Conservation (phyloP, 192 early-diverging fungal species). For the Umbelopsis sp. region DNA sequence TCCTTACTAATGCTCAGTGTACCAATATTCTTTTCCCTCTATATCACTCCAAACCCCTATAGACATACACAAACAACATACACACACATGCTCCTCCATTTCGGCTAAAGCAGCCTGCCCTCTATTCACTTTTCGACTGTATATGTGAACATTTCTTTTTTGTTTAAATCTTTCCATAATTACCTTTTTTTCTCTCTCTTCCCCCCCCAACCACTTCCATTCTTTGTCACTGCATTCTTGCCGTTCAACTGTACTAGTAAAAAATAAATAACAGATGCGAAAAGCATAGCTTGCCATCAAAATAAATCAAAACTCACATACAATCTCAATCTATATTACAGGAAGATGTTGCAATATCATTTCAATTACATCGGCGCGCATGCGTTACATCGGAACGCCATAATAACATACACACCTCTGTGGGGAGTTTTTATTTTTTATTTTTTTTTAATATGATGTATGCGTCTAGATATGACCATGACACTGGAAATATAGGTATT, state of each 20-base stretch:
- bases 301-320: too few species aligned
- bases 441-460: too few species aligned
- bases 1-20: neutral
- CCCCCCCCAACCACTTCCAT: neutral
- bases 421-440: too few species aligned
- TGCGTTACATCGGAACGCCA: too few species aligned
- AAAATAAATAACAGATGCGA: neutral
- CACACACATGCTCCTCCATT: neutral
- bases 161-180: neutral
- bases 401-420: too few species aligned
- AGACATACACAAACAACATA: neutral
- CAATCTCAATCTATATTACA: too few species aligned
- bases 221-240: neutral
- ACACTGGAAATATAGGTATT: too few species aligned
- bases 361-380: too few species aligned
- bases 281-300: neutral
- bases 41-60: neutral
- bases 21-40: neutral
- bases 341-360: too few species aligned
- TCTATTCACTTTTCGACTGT: constrained; percentile 10
- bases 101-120: neutral
- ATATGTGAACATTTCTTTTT: constrained; percentile 12
- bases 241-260: neutral
- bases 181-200: neutral
- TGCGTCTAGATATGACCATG: too few species aligned